Percentiles rank a stretch among this genome's conserved stretches.
Evolutionary conservation across 345 rosid genomes (phyloP).

Genomic region (Noccaea caerulescens): DNA sequence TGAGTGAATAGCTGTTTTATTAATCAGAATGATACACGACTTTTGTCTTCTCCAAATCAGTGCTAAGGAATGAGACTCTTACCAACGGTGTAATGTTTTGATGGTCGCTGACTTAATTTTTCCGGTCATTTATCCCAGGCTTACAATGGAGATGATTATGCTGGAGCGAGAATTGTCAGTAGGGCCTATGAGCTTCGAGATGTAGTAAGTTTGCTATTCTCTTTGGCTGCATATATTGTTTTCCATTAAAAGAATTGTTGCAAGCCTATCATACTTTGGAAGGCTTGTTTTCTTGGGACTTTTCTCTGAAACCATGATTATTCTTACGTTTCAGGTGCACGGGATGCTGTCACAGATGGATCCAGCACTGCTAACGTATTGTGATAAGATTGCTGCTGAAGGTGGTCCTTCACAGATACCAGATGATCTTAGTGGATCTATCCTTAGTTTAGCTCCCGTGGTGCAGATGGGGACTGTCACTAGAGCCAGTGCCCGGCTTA

Average conservation of each 20-base stretch:
- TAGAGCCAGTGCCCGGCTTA: constrained; percentile 91
- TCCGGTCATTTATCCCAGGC: constrained; percentile 51
- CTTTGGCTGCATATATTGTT: constrained; percentile 11
- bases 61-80: constrained; percentile 9
- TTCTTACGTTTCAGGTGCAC: constrained; percentile 67
- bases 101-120: constrained; percentile 27
- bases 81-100: not conserved
- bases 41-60: not conserved
- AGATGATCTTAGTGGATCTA: constrained; percentile 69
- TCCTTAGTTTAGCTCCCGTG: constrained; percentile 68
- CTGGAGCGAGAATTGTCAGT: constrained; percentile 93
- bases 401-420: constrained; percentile 87
- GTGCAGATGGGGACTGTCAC: constrained; percentile 79
- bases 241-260: not conserved
- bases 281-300: not conserved
- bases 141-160: constrained; percentile 93
- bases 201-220: constrained; percentile 58
- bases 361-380: constrained; percentile 77
- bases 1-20: not conserved
- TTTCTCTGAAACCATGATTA: not conserved
- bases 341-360: constrained; percentile 99
- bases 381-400: constrained; percentile 87
- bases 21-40: constrained; percentile 2
- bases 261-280: not conserved
- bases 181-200: constrained; percentile 95